phyloP scores from a whole-genome alignment of 176 grass and related monocot species.

The Pontederia crassipes region DNA sequence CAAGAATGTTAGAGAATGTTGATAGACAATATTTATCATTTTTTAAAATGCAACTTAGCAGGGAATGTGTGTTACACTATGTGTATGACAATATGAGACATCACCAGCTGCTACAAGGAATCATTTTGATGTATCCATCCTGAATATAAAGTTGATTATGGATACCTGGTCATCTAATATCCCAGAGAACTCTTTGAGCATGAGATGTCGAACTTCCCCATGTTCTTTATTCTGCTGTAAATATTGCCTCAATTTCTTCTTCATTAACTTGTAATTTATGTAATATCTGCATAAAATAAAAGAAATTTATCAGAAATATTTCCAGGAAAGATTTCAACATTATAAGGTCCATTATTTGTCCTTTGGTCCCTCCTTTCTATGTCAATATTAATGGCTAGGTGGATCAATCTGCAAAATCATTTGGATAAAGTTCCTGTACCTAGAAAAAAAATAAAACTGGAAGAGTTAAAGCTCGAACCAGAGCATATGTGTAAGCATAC shows the following conservation, averaged over 20 bases:
- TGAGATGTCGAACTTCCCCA: slow-evolving; percentile 37
- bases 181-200: slow-evolving; percentile 88
- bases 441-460: too few relatives aligned
- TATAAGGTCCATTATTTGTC: too few relatives aligned
- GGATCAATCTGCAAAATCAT: too few relatives aligned
- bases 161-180: slow-evolving; percentile 86
- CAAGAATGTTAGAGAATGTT: slow-evolving; percentile 9
- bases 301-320: background rate
- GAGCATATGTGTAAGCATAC: too few relatives aligned
- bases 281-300: slow-evolving; percentile 49
- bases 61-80: too few relatives aligned
- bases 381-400: too few relatives aligned
- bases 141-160: slow-evolving; percentile 2
- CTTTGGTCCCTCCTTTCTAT: too few relatives aligned
- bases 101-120: background rate
- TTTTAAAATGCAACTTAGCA: background rate
- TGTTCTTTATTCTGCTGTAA: slow-evolving; percentile 51
- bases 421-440: too few relatives aligned
- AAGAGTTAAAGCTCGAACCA: too few relatives aligned
- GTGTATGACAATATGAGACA: background rate
- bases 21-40: background rate
- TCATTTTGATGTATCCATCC: background rate
- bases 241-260: slow-evolving; percentile 94
- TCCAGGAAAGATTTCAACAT: too few relatives aligned
- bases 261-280: slow-evolving; percentile 98